A percentile compares a stretch with the other conserved stretches of the same genome.
phyloP scores from a whole-genome alignment of 2,329 filamentous ascomycete species.

The Mollisia scopiformis region DNA sequence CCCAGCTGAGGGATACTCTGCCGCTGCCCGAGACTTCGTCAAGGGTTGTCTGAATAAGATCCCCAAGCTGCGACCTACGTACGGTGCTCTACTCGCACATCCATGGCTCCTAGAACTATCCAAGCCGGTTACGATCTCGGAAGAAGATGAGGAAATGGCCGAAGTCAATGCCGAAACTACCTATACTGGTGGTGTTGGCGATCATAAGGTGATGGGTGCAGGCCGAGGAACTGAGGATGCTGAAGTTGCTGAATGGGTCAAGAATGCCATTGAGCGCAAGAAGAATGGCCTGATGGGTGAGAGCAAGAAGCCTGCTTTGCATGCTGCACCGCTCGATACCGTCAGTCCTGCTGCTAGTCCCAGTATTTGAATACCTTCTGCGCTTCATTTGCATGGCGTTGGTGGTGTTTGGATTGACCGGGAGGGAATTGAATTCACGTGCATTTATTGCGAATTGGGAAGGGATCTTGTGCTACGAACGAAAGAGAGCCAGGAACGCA shows the following conservation, averaged over 20 bases:
- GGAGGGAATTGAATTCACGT: not conserved
- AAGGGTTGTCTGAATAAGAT: conserved; percentile 89
- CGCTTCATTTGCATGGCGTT: conserved; percentile 1
- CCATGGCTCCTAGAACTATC: conserved; percentile 81
- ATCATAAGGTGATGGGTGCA: conserved; percentile 18
- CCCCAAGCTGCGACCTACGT: conserved; percentile 89
- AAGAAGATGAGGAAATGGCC: conserved; percentile 57
- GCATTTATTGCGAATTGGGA: not conserved
- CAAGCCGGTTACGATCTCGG: conserved; percentile 74
- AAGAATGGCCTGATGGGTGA: conserved; percentile 57
- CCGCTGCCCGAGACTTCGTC: conserved; percentile 84
- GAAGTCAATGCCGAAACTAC: not conserved
- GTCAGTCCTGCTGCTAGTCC: conserved; percentile 42
- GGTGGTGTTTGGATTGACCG: not conserved
- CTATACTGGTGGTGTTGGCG: conserved; percentile 36
- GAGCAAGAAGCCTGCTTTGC: conserved; percentile 75
- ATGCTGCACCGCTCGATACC: conserved; percentile 81
- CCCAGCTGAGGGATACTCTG: conserved; percentile 77
- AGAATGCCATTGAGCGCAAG: conserved; percentile 68
- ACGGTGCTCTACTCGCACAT: conserved; percentile 85
- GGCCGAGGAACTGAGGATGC: conserved; percentile 57
- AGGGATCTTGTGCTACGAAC: not conserved
- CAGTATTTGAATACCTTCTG: not conserved
- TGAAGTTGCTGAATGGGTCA: conserved; percentile 89
- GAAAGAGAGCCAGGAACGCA: not conserved